Evolutionary conservation across 106 monocot genomes (phyloP), one percentile per base, ranked within the genome.

Genomic region (Posidonia australis): DNA sequence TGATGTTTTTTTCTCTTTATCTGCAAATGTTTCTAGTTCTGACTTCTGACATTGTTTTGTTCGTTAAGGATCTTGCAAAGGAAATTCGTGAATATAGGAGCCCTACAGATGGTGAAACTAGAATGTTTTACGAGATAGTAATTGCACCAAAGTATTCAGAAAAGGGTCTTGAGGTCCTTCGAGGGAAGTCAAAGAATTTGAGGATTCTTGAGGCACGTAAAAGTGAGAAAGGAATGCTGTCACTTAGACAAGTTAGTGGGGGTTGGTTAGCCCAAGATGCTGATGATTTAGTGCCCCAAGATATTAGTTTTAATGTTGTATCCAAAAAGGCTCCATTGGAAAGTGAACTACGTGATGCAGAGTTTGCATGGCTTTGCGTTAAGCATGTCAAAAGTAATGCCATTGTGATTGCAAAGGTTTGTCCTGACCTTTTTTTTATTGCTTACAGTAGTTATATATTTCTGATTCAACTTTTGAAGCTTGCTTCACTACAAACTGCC

Each of bases 381-480:
- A 96, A 96, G 70, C 96, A 96, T 75, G 96, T 96, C 24, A 96
- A 96, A 77, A 96, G 96, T 59, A 96, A 96, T 52, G 90, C 96
- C 65, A 90, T 96, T 66, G 96, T 96, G 22, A 90, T 96, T 46
- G 90, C 90, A 19, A 96, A 96, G 96, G 96, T 96, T 51, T 24
- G 74, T 59, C 41, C 28, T 41, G 20, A 5, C 51, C 43, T 46
- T 58, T 44, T 63, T 42, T 31, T 16, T n/a, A n/a, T n/a, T n/a
- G n/a, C n/a, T n/a, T n/a, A n/a, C n/a, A n/a, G n/a, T n/a, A n/a
- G n/a, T n/a, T n/a, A n/a, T n/a, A n/a, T n/a, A n/a, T n/a, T 36
- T 36, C 5, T 36, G 36, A n/a, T 55, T 55, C 20, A 23, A n/a
- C 20, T 9, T 20, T 55, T 55, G 22, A 1, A 22, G 11, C 7